Conservation (phyloP, 192 early-diverging fungal species). For the Allomyces macrogynus region DNA sequence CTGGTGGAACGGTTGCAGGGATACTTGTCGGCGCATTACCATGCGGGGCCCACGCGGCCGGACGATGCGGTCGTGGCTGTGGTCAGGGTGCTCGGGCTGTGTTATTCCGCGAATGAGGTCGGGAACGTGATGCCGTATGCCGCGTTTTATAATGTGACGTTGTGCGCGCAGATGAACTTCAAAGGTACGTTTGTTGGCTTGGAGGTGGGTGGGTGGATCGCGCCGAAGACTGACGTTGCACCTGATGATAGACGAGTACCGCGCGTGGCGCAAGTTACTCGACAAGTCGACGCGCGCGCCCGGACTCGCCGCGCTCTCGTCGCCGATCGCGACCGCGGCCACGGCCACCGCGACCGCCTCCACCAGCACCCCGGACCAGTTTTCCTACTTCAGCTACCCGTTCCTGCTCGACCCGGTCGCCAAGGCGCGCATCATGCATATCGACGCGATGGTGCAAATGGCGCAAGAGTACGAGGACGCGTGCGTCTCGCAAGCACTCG, state of each 20-base stretch:
- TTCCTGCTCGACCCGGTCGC: conserved; percentile 45
- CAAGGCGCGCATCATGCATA: conserved; percentile 47
- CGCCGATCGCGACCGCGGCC: conserved; percentile 4
- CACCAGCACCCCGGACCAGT: conserved; percentile 26
- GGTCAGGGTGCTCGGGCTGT: conserved; percentile 23
- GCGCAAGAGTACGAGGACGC: conserved; percentile 59
- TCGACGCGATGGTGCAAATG: conserved; percentile 62
- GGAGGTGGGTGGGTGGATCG: no score
- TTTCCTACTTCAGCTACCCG: conserved; percentile 48
- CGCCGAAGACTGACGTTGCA: no score
- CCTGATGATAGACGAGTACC: conserved; percentile 32
- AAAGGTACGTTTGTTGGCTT: conserved; percentile 21
- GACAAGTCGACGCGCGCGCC: conserved; percentile 11
- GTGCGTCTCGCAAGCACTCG: conserved; percentile 56
- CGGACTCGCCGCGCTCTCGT: conserved; percentile 4
- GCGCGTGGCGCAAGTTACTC: conserved; percentile 38
- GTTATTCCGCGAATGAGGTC: conserved; percentile 32
- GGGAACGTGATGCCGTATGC: conserved; percentile 16
- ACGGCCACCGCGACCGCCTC: conserved; percentile 4
- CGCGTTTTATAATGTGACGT: conserved; percentile 21
- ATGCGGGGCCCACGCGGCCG: conserved; percentile 10
- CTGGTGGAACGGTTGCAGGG: conserved; percentile 22
- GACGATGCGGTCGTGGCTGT: conserved; percentile 26
- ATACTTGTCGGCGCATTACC: conserved; percentile 27
- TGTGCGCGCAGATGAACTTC: conserved; percentile 33